Evolutionary conservation across 169 alveolate species (phyloP), one percentile per base, ranked within the genome.

Genomic region (Eimeria acervulina): DNA sequence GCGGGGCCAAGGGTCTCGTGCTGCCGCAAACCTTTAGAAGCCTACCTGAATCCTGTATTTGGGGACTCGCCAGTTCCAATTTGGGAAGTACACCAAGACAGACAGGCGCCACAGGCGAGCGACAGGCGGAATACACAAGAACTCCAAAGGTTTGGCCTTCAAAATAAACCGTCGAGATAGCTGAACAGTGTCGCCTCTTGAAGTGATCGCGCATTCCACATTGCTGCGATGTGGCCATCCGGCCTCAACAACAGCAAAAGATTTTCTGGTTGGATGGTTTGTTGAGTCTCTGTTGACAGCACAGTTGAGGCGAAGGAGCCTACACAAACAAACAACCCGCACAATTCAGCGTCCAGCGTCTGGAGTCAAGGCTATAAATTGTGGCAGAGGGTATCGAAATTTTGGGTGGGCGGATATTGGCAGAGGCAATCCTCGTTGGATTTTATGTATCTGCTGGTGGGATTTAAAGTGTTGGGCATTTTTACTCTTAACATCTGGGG

Each of bases 181-280:
- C 59, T 55, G 55, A 52, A 59, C 59, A 84, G 47, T 5, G 36
- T 17, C 74, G 55, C 55, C 78, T 84, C 93, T 38, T 36, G n/a
- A 33, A 84, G 80, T 21, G 61, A 52, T 8, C 78, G 78, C 8
- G 44, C 93, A 59, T 40, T 21, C 74, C 52, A 78, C 31, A 93
- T n/a, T 1, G 31, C 93, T 8, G 83, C 61, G 42, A 93, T 93
- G 76, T 93, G 96, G 74, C 93, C 96, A 47, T 93, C 96, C n/a
- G 96, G 96, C 66, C 96, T 44, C 59, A 93, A 36, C 66, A 93
- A 87, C 61, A 93, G 47, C 51, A 93, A 47, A 28, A 81, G 93
- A 52, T 59, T 55, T 38, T 93, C 93, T 28, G 51, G 66, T 19
- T 44, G 76, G 23, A 47, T 44, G 19, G 0, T 40, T 21, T 72